Base-by-base conservation (phyloP, 805 yeast species). In the Saccharomycopsis oosterbeekiorum region DNA sequence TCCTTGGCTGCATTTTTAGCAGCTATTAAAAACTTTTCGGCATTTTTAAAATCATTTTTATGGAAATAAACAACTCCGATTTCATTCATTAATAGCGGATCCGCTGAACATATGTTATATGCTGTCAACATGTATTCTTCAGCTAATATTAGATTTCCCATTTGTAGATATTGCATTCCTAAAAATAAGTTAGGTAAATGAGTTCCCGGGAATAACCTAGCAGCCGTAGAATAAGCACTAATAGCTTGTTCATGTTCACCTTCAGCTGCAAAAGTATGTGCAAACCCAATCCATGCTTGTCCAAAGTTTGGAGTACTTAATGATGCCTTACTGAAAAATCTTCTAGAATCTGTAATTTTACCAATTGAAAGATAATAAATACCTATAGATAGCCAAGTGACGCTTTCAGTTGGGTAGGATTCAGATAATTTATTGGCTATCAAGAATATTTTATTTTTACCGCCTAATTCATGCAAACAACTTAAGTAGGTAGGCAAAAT, bases 191-290 rank as follows among this genome's bases (percentile, higher is more conserved):
- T 84, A 1, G 99, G 98, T 56, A 92, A 74, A 71, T 94, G 97
- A 2, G 92, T 85, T 0, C 96, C 96, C 0, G 92, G 91, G 68
- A 94, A 94, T 53, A 92, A 78, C 64, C 97, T 77, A 1, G 97
- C 90, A 0, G 97, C 97, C 12, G 96, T 92, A 1, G 98, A 92
- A 73, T 92, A 94, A 0, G 98, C 98, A 61, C 97, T 87, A 24
- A 94, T 87, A 1, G 98, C 98, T 73, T 94, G 98, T 71, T 94
- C 99, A 71, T 94, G 97, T 73, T 94, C 99, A n/a, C 97, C 96
- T 71, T 94, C 99, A 2, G 89, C 86, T 0, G 97, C 97, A 80
- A 92, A 94, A 0, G 98, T 92, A 69, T 93, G 98, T 0, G 98
- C 98, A 75, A 94, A 94, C 1, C 97, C 99, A 40, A 94, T 84